A percentile compares a stretch with the other conserved stretches of the same genome.
Conservation (phyloP, 2,329 filamentous ascomycete species). For the Myriosclerotinia scirpicola region DNA sequence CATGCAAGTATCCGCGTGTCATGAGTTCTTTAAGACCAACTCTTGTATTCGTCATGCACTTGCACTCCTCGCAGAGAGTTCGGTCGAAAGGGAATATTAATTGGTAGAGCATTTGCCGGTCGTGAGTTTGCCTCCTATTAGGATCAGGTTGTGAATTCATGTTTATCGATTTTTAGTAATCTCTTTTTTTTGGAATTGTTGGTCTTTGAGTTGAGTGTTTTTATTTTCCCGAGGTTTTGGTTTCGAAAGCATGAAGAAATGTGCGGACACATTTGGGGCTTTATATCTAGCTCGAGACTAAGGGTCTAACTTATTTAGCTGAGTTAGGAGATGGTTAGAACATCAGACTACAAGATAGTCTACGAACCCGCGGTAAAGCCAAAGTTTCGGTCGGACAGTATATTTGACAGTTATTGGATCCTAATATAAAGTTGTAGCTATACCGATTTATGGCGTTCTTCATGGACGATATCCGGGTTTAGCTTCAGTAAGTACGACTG, state of each 20-base stretch:
- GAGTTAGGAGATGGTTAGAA: background rate
- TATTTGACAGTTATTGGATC: background rate
- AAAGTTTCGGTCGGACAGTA: background rate
- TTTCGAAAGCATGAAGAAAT: background rate
- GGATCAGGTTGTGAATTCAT: background rate
- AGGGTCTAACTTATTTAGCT: background rate
- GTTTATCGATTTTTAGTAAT: background rate
- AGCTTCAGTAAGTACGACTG: background rate
- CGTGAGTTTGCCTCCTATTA: background rate
- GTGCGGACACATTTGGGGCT: background rate
- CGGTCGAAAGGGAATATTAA: too few species aligned
- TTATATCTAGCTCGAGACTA: background rate
- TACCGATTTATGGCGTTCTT: background rate
- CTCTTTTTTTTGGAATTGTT: background rate
- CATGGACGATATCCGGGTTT: too few species aligned
- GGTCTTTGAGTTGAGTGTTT: background rate
- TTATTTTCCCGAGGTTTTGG: background rate
- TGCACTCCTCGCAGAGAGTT: background rate
- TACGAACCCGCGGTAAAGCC: background rate
- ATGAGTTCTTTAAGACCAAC: background rate
- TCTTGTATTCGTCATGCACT: background rate
- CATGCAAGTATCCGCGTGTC: background rate
- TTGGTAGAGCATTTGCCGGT: background rate
- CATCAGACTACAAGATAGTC: background rate
- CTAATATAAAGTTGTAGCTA: background rate